Conservation (phyloP, 257 asterid genomes). For the Eustoma russellianum region DNA sequence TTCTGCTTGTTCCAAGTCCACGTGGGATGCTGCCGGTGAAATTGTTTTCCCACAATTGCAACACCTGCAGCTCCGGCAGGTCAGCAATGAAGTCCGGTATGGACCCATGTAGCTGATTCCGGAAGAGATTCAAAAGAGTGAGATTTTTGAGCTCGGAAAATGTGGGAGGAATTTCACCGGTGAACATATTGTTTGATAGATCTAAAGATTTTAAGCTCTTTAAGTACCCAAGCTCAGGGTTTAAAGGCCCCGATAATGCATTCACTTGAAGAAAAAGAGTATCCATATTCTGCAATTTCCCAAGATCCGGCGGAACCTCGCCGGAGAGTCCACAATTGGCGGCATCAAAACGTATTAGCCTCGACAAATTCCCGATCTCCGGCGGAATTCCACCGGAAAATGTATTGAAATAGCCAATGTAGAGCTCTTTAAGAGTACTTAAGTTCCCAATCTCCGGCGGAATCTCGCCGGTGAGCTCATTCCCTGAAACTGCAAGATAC, state of each 20-base stretch:
- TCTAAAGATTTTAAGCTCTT: slow-evolving; percentile 80
- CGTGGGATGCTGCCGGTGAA: slow-evolving; percentile 84
- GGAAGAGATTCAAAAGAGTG: slow-evolving; percentile 70
- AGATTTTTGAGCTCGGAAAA: slow-evolving; percentile 62
- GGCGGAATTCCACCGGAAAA: slow-evolving; percentile 73
- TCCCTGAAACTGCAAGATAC: slow-evolving; percentile 75
- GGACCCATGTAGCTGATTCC: slow-evolving; percentile 83
- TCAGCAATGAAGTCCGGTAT: slow-evolving; percentile 87
- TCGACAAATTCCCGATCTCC: slow-evolving; percentile 63
- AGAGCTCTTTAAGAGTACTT: slow-evolving; percentile 51
- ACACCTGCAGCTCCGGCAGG: slow-evolving; percentile 65
- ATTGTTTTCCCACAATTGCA: slow-evolving; percentile 93
- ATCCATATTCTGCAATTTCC: slow-evolving; percentile 58
- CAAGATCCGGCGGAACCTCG: slow-evolving; percentile 66
- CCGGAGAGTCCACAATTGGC: slow-evolving; percentile 87
- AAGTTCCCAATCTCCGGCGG: slow-evolving; percentile 70
- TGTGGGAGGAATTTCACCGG: slow-evolving; percentile 65
- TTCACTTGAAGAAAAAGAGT: slow-evolving; percentile 89
- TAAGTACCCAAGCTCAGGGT: slow-evolving; percentile 60
- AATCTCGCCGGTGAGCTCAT: slow-evolving; percentile 55
- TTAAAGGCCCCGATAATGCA: slow-evolving; percentile 54
- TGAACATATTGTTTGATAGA: slow-evolving; percentile 68
- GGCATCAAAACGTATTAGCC: slow-evolving; percentile 55
- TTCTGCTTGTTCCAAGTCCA: slow-evolving; percentile 62
- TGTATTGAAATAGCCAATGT: slow-evolving; percentile 67